A percentile compares a stretch with the other conserved stretches of the same genome.
Conservation (phyloP, 2,329 filamentous ascomycete genomes). For the Clarireedia hainanense region DNA sequence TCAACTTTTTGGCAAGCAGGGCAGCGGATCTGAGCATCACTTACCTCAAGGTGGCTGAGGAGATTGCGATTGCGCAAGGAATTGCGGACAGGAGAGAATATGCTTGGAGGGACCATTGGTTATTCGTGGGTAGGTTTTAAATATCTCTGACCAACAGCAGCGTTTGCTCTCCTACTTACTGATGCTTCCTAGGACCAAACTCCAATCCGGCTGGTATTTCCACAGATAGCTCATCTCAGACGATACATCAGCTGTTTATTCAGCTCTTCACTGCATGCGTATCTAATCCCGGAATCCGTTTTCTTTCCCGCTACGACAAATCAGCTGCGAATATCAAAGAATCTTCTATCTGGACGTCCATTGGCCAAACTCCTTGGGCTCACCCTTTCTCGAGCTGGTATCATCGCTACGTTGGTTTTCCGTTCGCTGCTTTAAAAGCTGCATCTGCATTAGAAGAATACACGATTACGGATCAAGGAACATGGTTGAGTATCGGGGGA, state of each 20-base stretch:
- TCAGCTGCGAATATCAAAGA: conserved; percentile 43
- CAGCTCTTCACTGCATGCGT: conserved; percentile 28
- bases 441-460: conserved; percentile 37
- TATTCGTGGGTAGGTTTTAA: conserved; percentile 32
- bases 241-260: conserved; percentile 29
- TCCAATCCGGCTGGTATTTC: conserved; percentile 31
- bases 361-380: conserved; percentile 41
- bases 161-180: not conserved
- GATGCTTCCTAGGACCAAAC: conserved; percentile 14
- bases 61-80: conserved; percentile 35
- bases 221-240: conserved; percentile 23
- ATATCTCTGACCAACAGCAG: not conserved
- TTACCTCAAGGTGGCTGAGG: conserved; percentile 36
- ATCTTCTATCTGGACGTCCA: conserved; percentile 36
- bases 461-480: conserved; percentile 40
- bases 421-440: conserved; percentile 37
- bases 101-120: conserved; percentile 40
- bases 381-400: conserved; percentile 39
- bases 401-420: conserved; percentile 38
- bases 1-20: conserved; percentile 35
- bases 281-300: conserved; percentile 32
- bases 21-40: conserved; percentile 39
- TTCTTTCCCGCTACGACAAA: conserved; percentile 40
- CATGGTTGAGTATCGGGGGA: conserved; percentile 33
- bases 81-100: conserved; percentile 34